Evolutionary conservation across 495 filamentous ascomycete species (phyloP), one percentile per base, ranked within the genome.

Genomic region (Penicillium turbatum): DNA sequence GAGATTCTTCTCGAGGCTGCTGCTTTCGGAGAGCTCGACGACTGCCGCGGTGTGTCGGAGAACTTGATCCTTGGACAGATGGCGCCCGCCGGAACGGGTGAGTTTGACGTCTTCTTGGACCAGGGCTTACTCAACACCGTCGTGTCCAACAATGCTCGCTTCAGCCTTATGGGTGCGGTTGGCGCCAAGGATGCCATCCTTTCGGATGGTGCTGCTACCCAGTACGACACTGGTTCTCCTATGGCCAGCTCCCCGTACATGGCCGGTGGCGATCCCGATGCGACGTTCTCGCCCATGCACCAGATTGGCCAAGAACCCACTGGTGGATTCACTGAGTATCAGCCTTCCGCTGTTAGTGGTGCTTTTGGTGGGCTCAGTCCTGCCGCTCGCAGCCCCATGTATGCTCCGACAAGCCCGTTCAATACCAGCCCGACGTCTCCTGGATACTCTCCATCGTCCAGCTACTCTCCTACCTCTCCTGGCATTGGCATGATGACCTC

Each of bases 31-130:
- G 93, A 99, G 69, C 79, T 97, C 16, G 93, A 99, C 62, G 92
- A 99, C 69, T 97, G 95, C 75, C 87, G 89, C 51, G 93, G 93
- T 76, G 89, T 99, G 21, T 97, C 92, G 1, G 93, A 99, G 75
- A 99, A 99, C 70, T 83, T 99, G 72, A 97, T 99, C 83, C 79
- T 99, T 59, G 93, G 93, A 54, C 93, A 99, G 69, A 82, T 97
- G 70, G 93, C 93, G 13, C 93, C 93, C 44, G 86, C 95, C 78
- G 93, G 93, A 43, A 99, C 93, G 54, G 93, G 93, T 51, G 90
- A 96, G 70, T 86, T 97, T 48, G 90, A 99, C 34, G 81, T 96
- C 40, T 87, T 87, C 59, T 77, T 97, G 52, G 95, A 99, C 71
- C 90, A 93, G 55, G 86, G 85, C 69, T 91, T 97, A 86, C 82